Conservation (phyloP, 2,329 filamentous ascomycete genomes). For the Colletotrichum sidae region DNA sequence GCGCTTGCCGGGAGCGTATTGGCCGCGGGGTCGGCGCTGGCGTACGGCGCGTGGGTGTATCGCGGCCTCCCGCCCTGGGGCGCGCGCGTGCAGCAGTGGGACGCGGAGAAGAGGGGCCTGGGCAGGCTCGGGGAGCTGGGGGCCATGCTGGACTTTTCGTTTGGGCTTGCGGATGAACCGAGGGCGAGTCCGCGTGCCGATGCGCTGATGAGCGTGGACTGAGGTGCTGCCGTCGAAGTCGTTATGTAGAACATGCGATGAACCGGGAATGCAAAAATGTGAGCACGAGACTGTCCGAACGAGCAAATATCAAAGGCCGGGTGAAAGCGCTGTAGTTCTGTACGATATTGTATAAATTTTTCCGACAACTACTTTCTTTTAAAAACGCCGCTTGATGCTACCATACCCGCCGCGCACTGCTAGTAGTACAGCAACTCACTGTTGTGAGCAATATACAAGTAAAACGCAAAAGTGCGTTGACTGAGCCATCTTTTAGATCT, state of each 20-base stretch:
- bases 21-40: conserved; percentile 51
- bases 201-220: conserved; percentile 33
- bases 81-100: conserved; percentile 56
- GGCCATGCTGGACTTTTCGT: conserved; percentile 52
- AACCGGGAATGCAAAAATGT: too few species aligned
- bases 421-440: background rate
- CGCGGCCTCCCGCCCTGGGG: conserved; percentile 58
- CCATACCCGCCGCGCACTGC: background rate
- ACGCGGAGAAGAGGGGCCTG: conserved; percentile 47
- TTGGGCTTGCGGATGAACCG: conserved; percentile 27
- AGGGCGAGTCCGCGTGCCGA: conserved; percentile 15
- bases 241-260: too few species aligned
- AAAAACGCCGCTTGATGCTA: conserved; percentile 6
- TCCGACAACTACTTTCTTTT: background rate
- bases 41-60: conserved; percentile 55
- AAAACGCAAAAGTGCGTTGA: background rate
- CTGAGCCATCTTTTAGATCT: conserved; percentile 68
- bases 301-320: too few species aligned
- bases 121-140: conserved; percentile 61
- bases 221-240: too few species aligned
- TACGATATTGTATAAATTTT: conserved; percentile 24
- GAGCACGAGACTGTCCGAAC: too few species aligned
- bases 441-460: background rate
- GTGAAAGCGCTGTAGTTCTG: background rate
- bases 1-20: conserved; percentile 48